These are phyloP conservation scores for Clarireedia hainanense DNA, from an alignment of 2,329 filamentous ascomycete genomes.

Conservation along the genomic window DNA sequence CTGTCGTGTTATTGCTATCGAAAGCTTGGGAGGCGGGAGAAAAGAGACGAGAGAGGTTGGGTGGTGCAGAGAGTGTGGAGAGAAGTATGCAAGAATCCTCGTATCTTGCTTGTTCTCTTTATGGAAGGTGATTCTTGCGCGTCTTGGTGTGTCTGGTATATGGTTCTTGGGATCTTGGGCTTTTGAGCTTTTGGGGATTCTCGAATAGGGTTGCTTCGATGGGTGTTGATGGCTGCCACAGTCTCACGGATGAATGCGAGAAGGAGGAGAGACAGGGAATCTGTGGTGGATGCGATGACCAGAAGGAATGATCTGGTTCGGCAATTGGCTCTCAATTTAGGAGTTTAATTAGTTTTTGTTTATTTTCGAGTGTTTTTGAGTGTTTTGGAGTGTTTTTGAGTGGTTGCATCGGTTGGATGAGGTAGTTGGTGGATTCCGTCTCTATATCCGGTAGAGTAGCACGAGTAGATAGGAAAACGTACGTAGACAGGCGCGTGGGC, in stretches of 20 bases:
- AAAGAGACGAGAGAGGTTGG: too few species aligned
- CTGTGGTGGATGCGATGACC: not conserved
- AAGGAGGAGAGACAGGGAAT: not conserved
- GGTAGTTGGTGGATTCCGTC: too few species aligned
- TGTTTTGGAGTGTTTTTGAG: not conserved
- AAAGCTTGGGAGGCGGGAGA: too few species aligned
- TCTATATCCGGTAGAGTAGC: too few species aligned
- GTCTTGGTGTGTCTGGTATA: not conserved
- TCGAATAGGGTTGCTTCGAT: too few species aligned
- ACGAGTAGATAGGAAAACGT: too few species aligned
- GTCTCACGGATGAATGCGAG: not conserved
- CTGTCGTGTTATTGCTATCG: too few species aligned
- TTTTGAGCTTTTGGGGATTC: not conserved
- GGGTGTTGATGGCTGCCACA: not conserved
- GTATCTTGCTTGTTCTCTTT: too few species aligned
- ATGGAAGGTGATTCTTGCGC: too few species aligned
- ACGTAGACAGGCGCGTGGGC: too few species aligned
- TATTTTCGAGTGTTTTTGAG: not conserved
- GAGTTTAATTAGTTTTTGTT: not conserved
- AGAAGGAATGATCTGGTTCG: not conserved
- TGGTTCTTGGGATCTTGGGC: not conserved
- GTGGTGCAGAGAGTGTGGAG: not conserved
- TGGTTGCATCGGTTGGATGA: not conserved
- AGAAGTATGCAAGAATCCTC: not conserved
- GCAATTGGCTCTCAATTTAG: not conserved